A percentile compares a stretch with the other conserved stretches of the same genome.
Conservation (phyloP, 2,329 filamentous ascomycete species). For the Teratosphaeriaceae sp. region DNA sequence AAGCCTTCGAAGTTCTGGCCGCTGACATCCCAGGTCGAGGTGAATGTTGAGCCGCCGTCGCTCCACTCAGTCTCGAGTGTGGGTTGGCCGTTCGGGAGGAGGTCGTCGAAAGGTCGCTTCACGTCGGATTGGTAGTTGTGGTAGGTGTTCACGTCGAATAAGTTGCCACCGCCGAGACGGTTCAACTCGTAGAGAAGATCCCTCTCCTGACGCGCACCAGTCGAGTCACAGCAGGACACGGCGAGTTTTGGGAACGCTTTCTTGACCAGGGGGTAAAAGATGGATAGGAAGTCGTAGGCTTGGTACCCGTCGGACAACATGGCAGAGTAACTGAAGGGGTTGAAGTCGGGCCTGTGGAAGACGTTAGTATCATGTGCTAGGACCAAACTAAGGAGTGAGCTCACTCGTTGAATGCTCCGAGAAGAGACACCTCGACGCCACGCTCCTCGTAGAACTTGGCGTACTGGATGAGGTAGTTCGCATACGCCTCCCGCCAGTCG, state of each 20-base stretch:
- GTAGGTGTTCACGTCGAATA: conserved; percentile 18
- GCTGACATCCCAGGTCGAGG: conserved; percentile 13
- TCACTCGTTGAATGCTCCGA: conserved; percentile 15
- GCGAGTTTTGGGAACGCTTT: conserved; percentile 14
- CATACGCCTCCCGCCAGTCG: conserved; percentile 43
- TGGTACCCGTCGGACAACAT: conserved; percentile 21
- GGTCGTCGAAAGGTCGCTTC: conserved; percentile 14
- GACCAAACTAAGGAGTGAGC: no score
- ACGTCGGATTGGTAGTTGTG: conserved; percentile 21
- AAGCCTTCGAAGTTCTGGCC: conserved; percentile 17
- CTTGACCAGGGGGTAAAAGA: conserved; percentile 18
- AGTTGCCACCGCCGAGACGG: conserved; percentile 10
- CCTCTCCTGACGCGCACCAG: conserved; percentile 16
- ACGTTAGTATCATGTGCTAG: background rate
- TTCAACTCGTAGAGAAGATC: conserved; percentile 15
- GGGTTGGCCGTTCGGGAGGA: conserved; percentile 11
- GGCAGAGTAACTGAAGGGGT: conserved; percentile 16
- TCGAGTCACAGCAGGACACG: conserved; percentile 18
- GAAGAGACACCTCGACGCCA: conserved; percentile 34
- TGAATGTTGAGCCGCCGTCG: conserved; percentile 13
- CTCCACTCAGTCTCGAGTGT: conserved; percentile 18
- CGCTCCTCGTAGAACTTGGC: conserved; percentile 41
- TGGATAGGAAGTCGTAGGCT: conserved; percentile 16
- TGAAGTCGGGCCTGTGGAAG: conserved; percentile 16
- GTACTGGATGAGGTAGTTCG: conserved; percentile 44